A percentile compares a stretch with the other conserved stretches of the same genome.
phyloP scores from a whole-genome alignment of 1,139 yeast genomes.

The Sugiyamaella paludigena region DNA sequence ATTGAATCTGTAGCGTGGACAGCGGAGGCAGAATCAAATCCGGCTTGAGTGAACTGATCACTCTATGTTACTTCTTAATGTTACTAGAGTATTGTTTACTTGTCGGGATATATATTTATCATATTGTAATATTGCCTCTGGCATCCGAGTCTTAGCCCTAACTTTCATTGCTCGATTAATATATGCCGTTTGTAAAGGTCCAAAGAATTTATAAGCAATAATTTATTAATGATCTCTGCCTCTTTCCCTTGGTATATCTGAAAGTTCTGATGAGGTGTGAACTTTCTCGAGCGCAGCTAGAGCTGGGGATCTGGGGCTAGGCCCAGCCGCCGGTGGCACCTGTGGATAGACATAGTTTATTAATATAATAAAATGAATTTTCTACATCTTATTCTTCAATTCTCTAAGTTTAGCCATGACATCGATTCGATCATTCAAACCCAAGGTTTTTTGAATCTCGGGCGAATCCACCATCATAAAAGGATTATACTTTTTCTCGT shows the following conservation, averaged over 20 bases:
- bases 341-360: too few relatives aligned
- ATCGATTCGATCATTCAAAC: slow-evolving; percentile 45
- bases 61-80: neutral
- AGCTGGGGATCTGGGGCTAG: too few relatives aligned
- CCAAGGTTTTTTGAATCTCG: slow-evolving; percentile 49
- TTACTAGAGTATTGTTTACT: neutral
- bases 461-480: slow-evolving; percentile 75
- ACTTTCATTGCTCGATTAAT: too few relatives aligned
- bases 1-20: slow-evolving; percentile 58
- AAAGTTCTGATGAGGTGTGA: too few relatives aligned
- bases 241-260: too few relatives aligned
- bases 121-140: neutral
- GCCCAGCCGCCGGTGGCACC: too few relatives aligned
- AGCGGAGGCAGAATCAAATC: slow-evolving; percentile 54
- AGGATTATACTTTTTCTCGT: slow-evolving; percentile 82
- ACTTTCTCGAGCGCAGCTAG: too few relatives aligned
- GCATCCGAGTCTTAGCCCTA: too few relatives aligned
- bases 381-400: slow-evolving; percentile 58
- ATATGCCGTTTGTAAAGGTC: neutral
- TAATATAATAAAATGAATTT: neutral
- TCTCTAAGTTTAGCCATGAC: slow-evolving; percentile 68
- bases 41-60: slow-evolving; percentile 1
- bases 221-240: neutral
- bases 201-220: neutral
- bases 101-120: slow-evolving; percentile 5